Conservation (phyloP, 306 rosid species). For the Quercus suber region DNA sequence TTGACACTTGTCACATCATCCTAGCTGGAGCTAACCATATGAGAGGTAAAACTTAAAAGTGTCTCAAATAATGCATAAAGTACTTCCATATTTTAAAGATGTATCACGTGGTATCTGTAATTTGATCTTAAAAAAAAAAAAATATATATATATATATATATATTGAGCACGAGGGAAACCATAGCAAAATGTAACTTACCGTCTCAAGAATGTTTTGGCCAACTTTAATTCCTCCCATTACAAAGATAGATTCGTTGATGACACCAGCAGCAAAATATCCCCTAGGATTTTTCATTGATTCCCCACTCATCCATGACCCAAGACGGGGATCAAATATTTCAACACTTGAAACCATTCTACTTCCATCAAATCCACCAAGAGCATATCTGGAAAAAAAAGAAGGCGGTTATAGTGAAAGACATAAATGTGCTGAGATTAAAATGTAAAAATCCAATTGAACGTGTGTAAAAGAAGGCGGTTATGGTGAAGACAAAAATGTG, state of each 20-base stretch:
- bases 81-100: too few species aligned
- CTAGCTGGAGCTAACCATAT: too few species aligned
- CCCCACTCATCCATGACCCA: constrained; percentile 44
- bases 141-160: too few species aligned
- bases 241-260: constrained; percentile 51
- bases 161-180: neutral
- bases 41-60: too few species aligned
- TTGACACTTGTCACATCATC: too few species aligned
- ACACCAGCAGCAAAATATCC: constrained; percentile 64
- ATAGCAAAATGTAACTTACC: constrained; percentile 32
- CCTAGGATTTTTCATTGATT: constrained; percentile 39
- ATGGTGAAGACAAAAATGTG: neutral
- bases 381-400: constrained; percentile 42
- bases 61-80: too few species aligned
- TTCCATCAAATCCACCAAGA: constrained; percentile 67
- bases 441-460: too few species aligned
- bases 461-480: constrained; percentile 1
- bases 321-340: constrained; percentile 57
- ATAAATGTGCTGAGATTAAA: neutral
- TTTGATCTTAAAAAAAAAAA: too few species aligned
- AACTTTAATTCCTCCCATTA: constrained; percentile 59
- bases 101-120: too few species aligned
- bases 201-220: constrained; percentile 34
- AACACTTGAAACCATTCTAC: constrained; percentile 36
- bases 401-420: constrained; percentile 3